These are phyloP conservation scores for Moniliophthora roreri DNA, from an alignment of 1,284 basidiomycete genomes.

Conservation along the genomic window DNA sequence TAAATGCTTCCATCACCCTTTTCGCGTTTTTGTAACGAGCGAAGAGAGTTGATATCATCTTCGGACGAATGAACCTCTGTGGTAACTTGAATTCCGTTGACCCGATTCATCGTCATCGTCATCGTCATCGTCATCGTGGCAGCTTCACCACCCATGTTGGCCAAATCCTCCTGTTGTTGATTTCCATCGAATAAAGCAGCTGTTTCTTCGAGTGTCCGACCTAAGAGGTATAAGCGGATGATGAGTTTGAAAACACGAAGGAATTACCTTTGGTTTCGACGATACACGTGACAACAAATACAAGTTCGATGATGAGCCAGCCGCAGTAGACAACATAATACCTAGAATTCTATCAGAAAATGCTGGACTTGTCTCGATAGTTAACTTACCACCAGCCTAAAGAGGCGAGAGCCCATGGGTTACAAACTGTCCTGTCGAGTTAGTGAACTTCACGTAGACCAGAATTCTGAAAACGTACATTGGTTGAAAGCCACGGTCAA, in stretches of 20 bases:
- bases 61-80: not conserved
- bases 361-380: too few relatives aligned
- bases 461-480: conserved; percentile 31
- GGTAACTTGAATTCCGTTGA: conserved; percentile 2
- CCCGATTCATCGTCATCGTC: conserved; percentile 15
- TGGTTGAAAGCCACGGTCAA: conserved; percentile 67
- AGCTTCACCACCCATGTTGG: conserved; percentile 48
- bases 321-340: conserved; percentile 66
- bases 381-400: conserved; percentile 57
- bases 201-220: conserved; percentile 67
- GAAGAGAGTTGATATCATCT: not conserved
- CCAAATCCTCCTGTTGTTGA: conserved; percentile 42
- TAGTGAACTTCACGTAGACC: too few relatives aligned
- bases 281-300: conserved; percentile 54
- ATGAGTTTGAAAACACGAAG: not conserved
- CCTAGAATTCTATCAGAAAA: too few relatives aligned
- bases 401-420: conserved; percentile 59
- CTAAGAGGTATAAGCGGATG: conserved; percentile 24
- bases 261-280: conserved; percentile 61
- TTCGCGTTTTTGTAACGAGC: not conserved
- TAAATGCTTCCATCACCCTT: too few relatives aligned
- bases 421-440: too few relatives aligned
- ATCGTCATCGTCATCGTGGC: conserved; percentile 40
- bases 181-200: conserved; percentile 64
- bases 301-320: conserved; percentile 56